Evolutionary conservation across 148 eudicot genomes (phyloP).

Genomic region (Diospyros lotus): DNA sequence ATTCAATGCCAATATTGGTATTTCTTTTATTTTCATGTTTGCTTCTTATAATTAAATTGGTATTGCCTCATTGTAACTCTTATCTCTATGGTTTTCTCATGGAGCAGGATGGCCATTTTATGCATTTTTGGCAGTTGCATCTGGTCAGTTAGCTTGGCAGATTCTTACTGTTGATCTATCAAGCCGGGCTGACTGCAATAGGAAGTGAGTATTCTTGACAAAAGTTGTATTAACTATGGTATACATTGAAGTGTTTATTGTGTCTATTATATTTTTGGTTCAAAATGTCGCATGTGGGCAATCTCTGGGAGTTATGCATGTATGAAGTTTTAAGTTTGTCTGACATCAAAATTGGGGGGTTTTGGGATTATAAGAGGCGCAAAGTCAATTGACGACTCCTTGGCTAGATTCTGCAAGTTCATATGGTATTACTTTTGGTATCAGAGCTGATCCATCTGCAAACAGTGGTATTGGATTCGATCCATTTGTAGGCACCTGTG

Average conservation of each 20-base stretch:
- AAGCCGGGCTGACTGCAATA: constrained; percentile 75
- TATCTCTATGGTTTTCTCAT: constrained; percentile 13
- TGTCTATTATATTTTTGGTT: not conserved
- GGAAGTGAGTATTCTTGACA: constrained; percentile 48
- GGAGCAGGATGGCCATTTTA: constrained; percentile 86
- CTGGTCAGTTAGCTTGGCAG: constrained; percentile 84
- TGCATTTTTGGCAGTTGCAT: constrained; percentile 54
- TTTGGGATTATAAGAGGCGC: too few species aligned
- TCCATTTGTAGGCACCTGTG: too few species aligned
- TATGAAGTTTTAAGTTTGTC: not conserved
- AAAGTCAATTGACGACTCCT: too few species aligned
- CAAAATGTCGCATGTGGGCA: not conserved
- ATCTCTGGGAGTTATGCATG: not conserved
- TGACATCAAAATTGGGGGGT: not conserved
- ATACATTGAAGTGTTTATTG: not conserved
- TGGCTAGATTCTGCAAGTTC: too few species aligned
- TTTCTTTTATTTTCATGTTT: constrained; percentile 10
- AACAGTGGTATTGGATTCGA: too few species aligned
- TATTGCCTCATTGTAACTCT: not conserved
- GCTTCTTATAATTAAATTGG: not conserved
- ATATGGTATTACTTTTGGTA: too few species aligned
- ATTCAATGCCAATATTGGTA: constrained; percentile 74
- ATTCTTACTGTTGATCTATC: constrained; percentile 73
- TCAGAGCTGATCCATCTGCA: too few species aligned
- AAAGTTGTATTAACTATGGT: not conserved